Conservation (phyloP, 495 filamentous ascomycete species). For the Aspergillus sparsus region DNA sequence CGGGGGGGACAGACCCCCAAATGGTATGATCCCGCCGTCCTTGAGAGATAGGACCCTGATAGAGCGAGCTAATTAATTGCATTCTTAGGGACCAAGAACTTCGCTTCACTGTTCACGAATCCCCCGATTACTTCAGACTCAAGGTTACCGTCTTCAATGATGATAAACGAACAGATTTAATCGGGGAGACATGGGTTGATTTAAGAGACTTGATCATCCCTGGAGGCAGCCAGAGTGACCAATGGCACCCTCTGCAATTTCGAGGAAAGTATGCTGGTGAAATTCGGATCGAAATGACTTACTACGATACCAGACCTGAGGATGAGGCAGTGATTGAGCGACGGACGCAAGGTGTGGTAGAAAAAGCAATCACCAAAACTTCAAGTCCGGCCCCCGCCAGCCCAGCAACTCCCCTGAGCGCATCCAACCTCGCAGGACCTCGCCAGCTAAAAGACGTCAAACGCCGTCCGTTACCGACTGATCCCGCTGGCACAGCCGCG, state of each 20-base stretch:
- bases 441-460: conserved; percentile 64
- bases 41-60: conserved; percentile 9
- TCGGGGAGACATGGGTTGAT: conserved; percentile 88
- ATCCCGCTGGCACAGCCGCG: conserved; percentile 54
- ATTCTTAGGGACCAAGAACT: conserved; percentile 88
- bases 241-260: conserved; percentile 85
- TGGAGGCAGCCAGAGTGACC: conserved; percentile 88
- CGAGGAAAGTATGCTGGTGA: conserved; percentile 94
- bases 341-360: conserved; percentile 45
- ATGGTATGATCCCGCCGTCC: conserved; percentile 65
- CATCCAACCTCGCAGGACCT: conserved; percentile 55
- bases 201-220: conserved; percentile 77
- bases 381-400: conserved; percentile 13
- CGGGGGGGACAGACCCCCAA: conserved; percentile 92
- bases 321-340: conserved; percentile 62
- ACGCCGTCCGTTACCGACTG: conserved; percentile 75
- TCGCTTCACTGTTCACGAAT: conserved; percentile 93
- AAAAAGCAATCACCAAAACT: conserved; percentile 35
- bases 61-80: conserved; percentile 25
- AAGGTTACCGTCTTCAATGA: conserved; percentile 98
- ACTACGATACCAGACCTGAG: conserved; percentile 86
- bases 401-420: conserved; percentile 29
- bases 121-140: conserved; percentile 88
- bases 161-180: conserved; percentile 93
- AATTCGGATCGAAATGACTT: conserved; percentile 92